phyloP scores from a whole-genome alignment of 768 basidiomycete genomes.

The Kwoniella bestiolae region DNA sequence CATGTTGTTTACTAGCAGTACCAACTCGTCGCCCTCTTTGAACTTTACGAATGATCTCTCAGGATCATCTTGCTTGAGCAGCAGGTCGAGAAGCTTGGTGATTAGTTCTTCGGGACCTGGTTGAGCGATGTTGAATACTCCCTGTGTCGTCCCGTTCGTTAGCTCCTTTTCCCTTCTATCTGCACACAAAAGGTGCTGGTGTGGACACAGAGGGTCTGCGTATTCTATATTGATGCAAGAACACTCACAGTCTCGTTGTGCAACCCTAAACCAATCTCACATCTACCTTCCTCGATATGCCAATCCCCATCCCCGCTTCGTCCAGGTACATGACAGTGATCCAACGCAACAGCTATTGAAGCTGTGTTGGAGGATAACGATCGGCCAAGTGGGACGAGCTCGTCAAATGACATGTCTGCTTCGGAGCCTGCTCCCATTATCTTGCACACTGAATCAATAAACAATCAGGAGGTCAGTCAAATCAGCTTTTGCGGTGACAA shows the following conservation, averaged over 20 bases:
- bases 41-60: conserved; percentile 65
- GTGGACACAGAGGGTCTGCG: neutral
- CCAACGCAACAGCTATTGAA: conserved; percentile 83
- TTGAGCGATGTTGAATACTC: conserved; percentile 57
- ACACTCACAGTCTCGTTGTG: conserved; percentile 83
- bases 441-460: conserved; percentile 69
- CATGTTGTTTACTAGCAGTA: conserved; percentile 83
- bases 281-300: conserved; percentile 65
- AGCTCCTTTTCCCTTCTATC: too few species aligned
- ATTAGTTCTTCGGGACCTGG: conserved; percentile 74
- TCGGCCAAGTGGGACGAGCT: conserved; percentile 70
- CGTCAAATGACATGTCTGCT: conserved; percentile 69
- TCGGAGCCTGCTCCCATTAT: conserved; percentile 81
- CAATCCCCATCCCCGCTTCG: conserved; percentile 71
- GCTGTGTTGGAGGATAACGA: conserved; percentile 70
- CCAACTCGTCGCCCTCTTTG: conserved; percentile 56
- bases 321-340: conserved; percentile 84
- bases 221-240: conserved; percentile 39
- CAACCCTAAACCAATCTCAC: conserved; percentile 83
- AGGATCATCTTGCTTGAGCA: conserved; percentile 70
- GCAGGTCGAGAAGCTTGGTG: conserved; percentile 69
- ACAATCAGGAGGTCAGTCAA: neutral
- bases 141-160: too few species aligned
- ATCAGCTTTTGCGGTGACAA: neutral
- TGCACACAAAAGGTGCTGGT: too few species aligned